These are phyloP conservation scores for Claviceps digitariae DNA, from an alignment of 2,329 filamentous ascomycete species.

Conservation along the genomic window DNA sequence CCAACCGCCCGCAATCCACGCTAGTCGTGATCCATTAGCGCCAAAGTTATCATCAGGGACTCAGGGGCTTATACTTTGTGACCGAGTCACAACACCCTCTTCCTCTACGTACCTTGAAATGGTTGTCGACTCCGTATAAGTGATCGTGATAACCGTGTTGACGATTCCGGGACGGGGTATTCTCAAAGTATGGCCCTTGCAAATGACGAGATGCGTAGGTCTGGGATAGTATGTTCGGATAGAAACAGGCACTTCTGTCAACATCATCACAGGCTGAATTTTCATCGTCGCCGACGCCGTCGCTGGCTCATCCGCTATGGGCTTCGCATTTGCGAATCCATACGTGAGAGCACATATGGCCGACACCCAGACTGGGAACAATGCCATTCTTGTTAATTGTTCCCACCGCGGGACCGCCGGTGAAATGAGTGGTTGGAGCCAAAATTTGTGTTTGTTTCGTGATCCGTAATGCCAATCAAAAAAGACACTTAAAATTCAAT, in stretches of 20 bases:
- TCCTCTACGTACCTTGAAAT: conserved; percentile 1
- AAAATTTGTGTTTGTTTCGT: background rate
- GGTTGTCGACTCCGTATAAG: background rate
- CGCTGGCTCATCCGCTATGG: background rate
- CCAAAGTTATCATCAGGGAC: background rate
- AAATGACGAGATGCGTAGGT: background rate
- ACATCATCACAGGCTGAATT: background rate
- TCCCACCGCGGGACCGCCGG: background rate
- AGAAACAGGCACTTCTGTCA: conserved; percentile 2
- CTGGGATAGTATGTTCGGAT: background rate
- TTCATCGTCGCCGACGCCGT: background rate
- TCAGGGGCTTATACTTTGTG: background rate
- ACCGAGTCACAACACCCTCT: background rate
- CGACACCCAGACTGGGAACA: background rate
- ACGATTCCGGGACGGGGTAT: background rate
- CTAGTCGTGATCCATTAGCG: background rate
- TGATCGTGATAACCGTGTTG: conserved; percentile 3
- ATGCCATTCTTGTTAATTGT: background rate
- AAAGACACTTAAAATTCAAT: too few relatives aligned
- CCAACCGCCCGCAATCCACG: background rate
- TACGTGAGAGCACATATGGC: conserved; percentile 1
- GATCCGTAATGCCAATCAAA: background rate
- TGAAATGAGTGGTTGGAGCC: background rate
- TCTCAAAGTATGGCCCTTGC: background rate
- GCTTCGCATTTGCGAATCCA: background rate